A percentile compares a stretch with the other conserved stretches of the same genome.
phyloP scores from a whole-genome alignment of 495 filamentous ascomycete species.

The Parathielavia appendiculata region DNA sequence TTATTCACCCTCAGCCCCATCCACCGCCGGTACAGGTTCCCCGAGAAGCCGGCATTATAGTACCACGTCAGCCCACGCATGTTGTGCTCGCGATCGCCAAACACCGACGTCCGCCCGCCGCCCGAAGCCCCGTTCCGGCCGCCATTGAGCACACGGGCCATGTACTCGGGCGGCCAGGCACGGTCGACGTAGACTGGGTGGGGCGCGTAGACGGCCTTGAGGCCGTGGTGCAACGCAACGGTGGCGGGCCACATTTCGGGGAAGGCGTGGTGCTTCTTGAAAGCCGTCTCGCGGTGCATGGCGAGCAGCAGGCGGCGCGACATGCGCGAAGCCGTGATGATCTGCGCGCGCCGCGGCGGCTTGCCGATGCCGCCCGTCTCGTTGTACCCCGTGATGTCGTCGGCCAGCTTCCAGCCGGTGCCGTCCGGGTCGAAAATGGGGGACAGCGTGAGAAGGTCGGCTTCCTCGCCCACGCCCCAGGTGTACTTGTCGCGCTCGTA shows the following conservation, averaged over 20 bases:
- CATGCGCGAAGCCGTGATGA: conserved; percentile 79
- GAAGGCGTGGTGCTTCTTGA: conserved; percentile 82
- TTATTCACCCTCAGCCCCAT: conserved; percentile 78
- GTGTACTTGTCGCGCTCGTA: conserved; percentile 74
- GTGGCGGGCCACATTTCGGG: conserved; percentile 94
- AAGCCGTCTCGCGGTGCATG: conserved; percentile 85
- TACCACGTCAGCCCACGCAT: conserved; percentile 88
- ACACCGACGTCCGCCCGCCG: conserved; percentile 68
- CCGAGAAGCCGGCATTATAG: conserved; percentile 81
- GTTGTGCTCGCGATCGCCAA: conserved; percentile 85
- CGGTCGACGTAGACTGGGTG: conserved; percentile 91
- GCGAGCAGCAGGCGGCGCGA: conserved; percentile 72
- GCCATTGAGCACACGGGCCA: conserved; percentile 78
- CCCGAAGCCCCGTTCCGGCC: conserved; percentile 73
- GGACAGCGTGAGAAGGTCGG: conserved; percentile 89
- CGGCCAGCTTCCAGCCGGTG: conserved; percentile 80
- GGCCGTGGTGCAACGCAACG: conserved; percentile 82
- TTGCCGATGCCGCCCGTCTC: conserved; percentile 46
- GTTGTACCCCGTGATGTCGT: conserved; percentile 90
- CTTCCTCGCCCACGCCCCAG: conserved; percentile 90
- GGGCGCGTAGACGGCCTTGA: conserved; percentile 90
- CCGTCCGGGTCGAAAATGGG: conserved; percentile 87
- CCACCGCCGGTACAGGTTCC: conserved; percentile 83
- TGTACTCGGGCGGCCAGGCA: conserved; percentile 73
- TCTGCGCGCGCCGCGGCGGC: conserved; percentile 78